These are phyloP conservation scores for Kluyveromyces aestuarii DNA, from an alignment of 805 yeast genomes.

Conservation along the genomic window DNA sequence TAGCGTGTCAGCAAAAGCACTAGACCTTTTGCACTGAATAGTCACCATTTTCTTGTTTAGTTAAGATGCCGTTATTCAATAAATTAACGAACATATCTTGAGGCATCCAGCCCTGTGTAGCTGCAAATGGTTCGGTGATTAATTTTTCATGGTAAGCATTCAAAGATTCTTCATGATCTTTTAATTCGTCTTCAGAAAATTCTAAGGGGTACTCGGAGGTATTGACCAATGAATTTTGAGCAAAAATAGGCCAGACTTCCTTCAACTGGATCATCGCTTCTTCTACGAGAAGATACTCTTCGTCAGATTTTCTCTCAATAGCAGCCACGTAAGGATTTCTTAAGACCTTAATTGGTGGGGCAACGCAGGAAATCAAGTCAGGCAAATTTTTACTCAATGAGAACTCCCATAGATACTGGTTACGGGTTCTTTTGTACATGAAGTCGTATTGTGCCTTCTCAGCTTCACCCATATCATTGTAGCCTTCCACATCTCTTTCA, in stretches of 20 bases:
- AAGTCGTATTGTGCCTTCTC: slow-evolving; percentile 77
- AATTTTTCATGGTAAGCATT: slow-evolving; percentile 61
- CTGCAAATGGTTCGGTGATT: slow-evolving; percentile 70
- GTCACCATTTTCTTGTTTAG: slow-evolving; percentile 50
- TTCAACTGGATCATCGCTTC: slow-evolving; percentile 56
- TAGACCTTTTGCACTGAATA: slow-evolving; percentile 20
- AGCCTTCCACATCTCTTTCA: slow-evolving; percentile 66
- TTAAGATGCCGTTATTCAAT: slow-evolving; percentile 58
- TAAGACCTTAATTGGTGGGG: slow-evolving; percentile 71
- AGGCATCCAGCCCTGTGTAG: slow-evolving; percentile 93
- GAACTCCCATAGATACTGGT: slow-evolving; percentile 82
- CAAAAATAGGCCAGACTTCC: slow-evolving; percentile 61
- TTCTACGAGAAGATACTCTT: slow-evolving; percentile 55
- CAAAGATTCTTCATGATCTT: slow-evolving; percentile 47
- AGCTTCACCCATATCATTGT: slow-evolving; percentile 52
- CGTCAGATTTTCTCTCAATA: slow-evolving; percentile 45
- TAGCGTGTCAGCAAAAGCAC: background rate
- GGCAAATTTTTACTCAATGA: slow-evolving; percentile 56
- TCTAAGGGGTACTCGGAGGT: slow-evolving; percentile 49
- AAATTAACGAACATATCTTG: slow-evolving; percentile 80
- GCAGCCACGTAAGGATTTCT: slow-evolving; percentile 57
- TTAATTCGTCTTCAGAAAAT: slow-evolving; percentile 50
- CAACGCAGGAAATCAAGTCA: slow-evolving; percentile 67
- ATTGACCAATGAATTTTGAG: slow-evolving; percentile 46
- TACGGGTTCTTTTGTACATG: slow-evolving; percentile 83